phyloP scores from a whole-genome alignment of 495 filamentous ascomycete genomes.

The Corynascus novoguineensis region DNA sequence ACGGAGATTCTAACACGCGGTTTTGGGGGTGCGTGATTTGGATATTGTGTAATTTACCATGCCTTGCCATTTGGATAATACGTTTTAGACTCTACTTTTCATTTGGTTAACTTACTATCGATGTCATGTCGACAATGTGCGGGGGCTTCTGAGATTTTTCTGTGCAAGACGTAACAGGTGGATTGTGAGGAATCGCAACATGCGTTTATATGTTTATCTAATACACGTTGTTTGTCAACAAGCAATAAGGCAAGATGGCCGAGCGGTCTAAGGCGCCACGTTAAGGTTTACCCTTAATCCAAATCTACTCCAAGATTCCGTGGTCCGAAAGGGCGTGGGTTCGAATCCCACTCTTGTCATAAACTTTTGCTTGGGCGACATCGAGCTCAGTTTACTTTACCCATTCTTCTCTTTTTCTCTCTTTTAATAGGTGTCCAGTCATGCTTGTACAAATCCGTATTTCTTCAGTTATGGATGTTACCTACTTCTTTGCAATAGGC shows the following conservation, averaged over 20 bases:
- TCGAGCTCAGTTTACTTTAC: background rate
- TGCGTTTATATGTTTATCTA: background rate
- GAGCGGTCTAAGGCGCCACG: conserved; percentile 27
- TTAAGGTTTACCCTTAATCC: conserved; percentile 25
- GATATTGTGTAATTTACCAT: background rate
- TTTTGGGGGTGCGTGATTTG: conserved; percentile 9
- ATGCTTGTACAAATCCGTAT: no score
- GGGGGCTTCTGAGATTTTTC: background rate
- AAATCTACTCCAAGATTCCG: conserved; percentile 24
- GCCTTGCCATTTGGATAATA: no score
- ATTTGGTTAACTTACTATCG: background rate
- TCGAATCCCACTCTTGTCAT: conserved; percentile 37
- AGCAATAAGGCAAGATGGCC: conserved; percentile 20
- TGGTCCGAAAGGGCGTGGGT: conserved; percentile 38
- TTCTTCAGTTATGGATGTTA: no score
- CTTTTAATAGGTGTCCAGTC: conserved; percentile 11
- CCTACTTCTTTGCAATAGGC: no score
- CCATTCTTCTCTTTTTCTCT: background rate
- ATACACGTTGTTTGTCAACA: background rate
- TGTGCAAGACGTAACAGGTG: background rate
- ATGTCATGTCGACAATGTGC: background rate
- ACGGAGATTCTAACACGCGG: conserved; percentile 23
- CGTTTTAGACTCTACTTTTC: no score
- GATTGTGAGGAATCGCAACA: background rate
- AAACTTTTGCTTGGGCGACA: conserved; percentile 2